phyloP scores from a whole-genome alignment of 78 protist genomes.

The Dictyostelium brefeldianum region DNA sequence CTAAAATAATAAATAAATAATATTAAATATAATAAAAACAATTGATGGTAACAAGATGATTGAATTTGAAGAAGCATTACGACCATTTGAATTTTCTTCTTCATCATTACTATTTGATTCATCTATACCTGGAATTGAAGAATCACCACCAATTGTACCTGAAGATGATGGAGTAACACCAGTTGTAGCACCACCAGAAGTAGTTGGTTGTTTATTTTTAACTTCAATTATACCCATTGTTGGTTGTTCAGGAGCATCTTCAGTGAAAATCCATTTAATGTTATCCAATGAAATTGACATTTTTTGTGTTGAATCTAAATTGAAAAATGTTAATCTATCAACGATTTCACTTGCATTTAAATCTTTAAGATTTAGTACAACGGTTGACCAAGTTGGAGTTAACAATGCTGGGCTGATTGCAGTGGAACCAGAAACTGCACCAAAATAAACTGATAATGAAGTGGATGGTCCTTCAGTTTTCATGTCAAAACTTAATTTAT shows the following conservation, averaged over 20 bases:
- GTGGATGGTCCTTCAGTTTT: background rate
- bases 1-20: background rate
- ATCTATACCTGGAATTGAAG: background rate
- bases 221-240: background rate
- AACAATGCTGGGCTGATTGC: background rate
- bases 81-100: background rate
- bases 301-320: background rate
- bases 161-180: background rate
- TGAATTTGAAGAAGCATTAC: background rate
- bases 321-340: background rate
- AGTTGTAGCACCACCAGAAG: background rate
- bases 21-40: background rate
- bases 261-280: conserved; percentile 1
- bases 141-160: background rate
- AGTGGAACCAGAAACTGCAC: background rate
- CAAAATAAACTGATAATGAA: background rate
- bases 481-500: background rate
- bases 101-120: background rate
- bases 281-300: background rate
- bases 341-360: background rate
- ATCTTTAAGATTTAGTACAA: background rate
- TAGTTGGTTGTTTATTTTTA: background rate
- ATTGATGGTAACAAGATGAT: background rate
- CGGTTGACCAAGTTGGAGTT: background rate
- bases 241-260: background rate